These are phyloP conservation scores for Paecilomyces variotii DNA, from an alignment of 2,329 filamentous ascomycete genomes.

Conservation along the genomic window DNA sequence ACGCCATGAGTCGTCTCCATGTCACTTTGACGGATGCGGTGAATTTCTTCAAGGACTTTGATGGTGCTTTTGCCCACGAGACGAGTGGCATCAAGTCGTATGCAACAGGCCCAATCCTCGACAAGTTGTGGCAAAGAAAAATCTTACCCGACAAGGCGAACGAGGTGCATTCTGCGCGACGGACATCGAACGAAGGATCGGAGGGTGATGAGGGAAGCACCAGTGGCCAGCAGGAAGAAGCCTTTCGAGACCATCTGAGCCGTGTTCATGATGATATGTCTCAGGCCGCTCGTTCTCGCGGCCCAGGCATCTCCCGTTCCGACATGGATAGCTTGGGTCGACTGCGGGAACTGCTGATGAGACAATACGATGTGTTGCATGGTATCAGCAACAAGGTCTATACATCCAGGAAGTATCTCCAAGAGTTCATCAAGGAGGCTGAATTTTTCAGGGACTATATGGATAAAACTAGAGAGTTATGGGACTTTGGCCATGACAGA, in stretches of 20 bases:
- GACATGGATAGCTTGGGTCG: background rate
- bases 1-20: conserved; percentile 8
- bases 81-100: conserved; percentile 2
- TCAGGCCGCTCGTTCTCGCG: background rate
- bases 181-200: background rate
- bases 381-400: background rate
- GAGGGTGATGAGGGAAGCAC: background rate
- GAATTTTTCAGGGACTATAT: background rate
- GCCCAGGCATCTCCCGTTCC: background rate
- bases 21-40: conserved; percentile 10
- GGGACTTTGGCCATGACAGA: background rate
- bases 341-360: background rate
- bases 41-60: conserved; percentile 12
- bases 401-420: background rate
- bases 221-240: background rate
- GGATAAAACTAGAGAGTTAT: background rate
- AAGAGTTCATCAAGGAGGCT: background rate
- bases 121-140: conserved; percentile 5
- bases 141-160: conserved; percentile 3
- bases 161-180: background rate
- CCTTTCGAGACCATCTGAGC: background rate
- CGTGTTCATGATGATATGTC: background rate
- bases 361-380: background rate
- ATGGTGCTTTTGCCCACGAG: conserved; percentile 2
- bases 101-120: background rate